A percentile compares a stretch with the other conserved stretches of the same genome.
Evolutionary conservation across 805 yeast genomes (phyloP).

Genomic region (Metschnikowia chrysomelidarum): DNA sequence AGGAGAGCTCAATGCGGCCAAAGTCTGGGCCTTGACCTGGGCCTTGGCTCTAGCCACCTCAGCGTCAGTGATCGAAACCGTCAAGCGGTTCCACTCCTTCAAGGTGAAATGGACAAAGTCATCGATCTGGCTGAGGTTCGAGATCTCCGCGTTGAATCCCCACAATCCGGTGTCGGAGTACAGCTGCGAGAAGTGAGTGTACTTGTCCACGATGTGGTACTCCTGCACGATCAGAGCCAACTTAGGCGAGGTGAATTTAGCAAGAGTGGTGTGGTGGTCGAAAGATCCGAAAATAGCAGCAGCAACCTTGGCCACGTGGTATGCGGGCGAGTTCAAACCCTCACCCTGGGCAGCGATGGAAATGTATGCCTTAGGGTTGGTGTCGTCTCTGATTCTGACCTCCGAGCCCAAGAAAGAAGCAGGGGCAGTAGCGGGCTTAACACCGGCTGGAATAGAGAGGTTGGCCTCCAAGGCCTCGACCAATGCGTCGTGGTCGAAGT

Average conservation of each 20-base stretch:
- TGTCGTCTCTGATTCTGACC: slow-evolving; percentile 85
- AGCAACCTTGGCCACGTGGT: slow-evolving; percentile 71
- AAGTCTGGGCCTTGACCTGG: slow-evolving; percentile 61
- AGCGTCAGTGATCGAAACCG: slow-evolving; percentile 69
- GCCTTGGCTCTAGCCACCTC: slow-evolving; percentile 80
- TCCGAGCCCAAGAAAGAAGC: slow-evolving; percentile 82
- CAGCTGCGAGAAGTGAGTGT: slow-evolving; percentile 67
- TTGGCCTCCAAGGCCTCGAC: slow-evolving; percentile 61
- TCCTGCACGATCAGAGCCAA: slow-evolving; percentile 66
- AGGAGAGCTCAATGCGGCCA: slow-evolving; percentile 48
- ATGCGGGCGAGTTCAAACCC: slow-evolving; percentile 58
- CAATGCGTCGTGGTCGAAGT: slow-evolving; percentile 64
- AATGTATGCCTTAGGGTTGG: slow-evolving; percentile 76
- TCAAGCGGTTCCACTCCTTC: slow-evolving; percentile 85
- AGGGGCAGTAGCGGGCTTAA: slow-evolving; percentile 45
- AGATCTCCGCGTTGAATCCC: slow-evolving; percentile 72
- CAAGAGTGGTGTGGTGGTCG: slow-evolving; percentile 52
- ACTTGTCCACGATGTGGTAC: slow-evolving; percentile 70
- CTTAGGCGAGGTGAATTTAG: slow-evolving; percentile 58
- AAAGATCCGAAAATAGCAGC: slow-evolving; percentile 55
- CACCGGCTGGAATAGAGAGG: slow-evolving; percentile 50
- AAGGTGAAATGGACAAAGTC: slow-evolving; percentile 78
- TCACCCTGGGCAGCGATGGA: slow-evolving; percentile 77
- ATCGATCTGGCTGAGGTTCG: slow-evolving; percentile 60
- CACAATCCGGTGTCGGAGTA: slow-evolving; percentile 80